Conservation (phyloP, 1,284 basidiomycete species). For the Ustilago shanxiensis region DNA sequence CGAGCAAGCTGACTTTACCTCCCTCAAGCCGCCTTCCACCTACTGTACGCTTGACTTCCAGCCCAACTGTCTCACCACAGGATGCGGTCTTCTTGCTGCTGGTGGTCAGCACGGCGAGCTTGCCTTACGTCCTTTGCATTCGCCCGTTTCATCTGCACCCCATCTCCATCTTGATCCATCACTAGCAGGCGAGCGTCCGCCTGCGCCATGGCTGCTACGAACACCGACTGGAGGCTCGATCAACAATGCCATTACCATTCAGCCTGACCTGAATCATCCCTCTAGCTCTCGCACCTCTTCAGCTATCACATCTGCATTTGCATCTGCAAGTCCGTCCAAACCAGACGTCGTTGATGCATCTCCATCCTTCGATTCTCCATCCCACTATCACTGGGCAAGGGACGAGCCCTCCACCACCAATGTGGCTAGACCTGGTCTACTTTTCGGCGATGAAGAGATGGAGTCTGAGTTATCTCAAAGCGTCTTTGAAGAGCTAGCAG, state of each 20-base stretch:
- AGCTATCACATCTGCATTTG: constrained; percentile 3
- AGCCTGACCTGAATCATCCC: constrained; percentile 38
- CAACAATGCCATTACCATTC: constrained; percentile 80
- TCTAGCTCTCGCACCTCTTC: constrained; percentile 5
- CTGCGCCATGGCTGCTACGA: constrained; percentile 70
- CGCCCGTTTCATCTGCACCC: constrained; percentile 19
- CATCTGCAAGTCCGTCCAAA: constrained; percentile 11
- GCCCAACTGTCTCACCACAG: constrained; percentile 74
- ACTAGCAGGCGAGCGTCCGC: constrained; percentile 29
- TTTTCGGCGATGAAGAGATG: constrained; percentile 48
- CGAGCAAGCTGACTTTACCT: constrained; percentile 53
- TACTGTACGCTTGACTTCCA: constrained; percentile 80
- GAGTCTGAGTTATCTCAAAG: constrained; percentile 44
- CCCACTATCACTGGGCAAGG: constrained; percentile 32
- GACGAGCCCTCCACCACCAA: constrained; percentile 34
- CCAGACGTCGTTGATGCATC: constrained; percentile 21
- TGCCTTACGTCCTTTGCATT: constrained; percentile 76
- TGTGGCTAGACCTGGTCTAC: constrained; percentile 28
- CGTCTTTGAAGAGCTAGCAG: constrained; percentile 47
- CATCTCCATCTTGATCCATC: constrained; percentile 19
- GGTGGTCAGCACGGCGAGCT: constrained; percentile 86
- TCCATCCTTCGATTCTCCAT: constrained; percentile 1
- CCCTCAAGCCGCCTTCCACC: constrained; percentile 70
- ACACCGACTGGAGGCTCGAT: constrained; percentile 78
- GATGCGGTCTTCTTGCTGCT: constrained; percentile 78